Percentiles rank a stretch among this genome's conserved stretches.
These are phyloP conservation scores for Stevia rebaudiana DNA, from an alignment of 140 eudicot genomes.

Conservation along the genomic window DNA sequence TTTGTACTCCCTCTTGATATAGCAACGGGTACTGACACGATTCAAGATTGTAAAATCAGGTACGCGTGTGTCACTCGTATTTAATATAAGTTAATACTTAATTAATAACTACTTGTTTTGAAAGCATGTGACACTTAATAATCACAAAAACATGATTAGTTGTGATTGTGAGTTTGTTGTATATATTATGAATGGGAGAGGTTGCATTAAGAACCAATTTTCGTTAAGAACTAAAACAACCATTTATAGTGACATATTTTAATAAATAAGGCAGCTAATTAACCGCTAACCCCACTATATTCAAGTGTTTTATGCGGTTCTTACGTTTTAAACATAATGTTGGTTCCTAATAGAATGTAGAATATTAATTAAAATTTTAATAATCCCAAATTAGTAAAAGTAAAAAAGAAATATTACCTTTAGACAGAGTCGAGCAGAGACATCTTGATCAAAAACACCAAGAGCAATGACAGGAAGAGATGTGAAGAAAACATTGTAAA, in stretches of 20 bases:
- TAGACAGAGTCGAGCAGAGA: slow-evolving; percentile 83
- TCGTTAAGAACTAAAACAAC: too few relatives aligned
- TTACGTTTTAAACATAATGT: too few relatives aligned
- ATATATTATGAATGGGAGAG: neutral
- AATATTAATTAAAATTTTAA: too few relatives aligned
- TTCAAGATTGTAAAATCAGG: neutral
- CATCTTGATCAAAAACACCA: slow-evolving; percentile 97
- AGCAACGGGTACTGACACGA: slow-evolving; percentile 54
- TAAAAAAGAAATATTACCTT: slow-evolving; percentile 42
- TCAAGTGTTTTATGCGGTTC: too few relatives aligned
- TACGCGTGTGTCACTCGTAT: neutral
- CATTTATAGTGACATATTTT: too few relatives aligned
- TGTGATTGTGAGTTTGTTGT: neutral
- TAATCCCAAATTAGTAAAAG: too few relatives aligned
- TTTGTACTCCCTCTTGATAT: slow-evolving; percentile 74
- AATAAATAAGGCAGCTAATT: too few relatives aligned
- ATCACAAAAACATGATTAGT: neutral
- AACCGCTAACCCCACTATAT: too few relatives aligned
- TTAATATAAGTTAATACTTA: neutral
- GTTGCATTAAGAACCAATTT: too few relatives aligned
- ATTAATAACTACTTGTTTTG: neutral
- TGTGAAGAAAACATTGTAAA: slow-evolving; percentile 94
- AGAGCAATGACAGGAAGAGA: slow-evolving; percentile 99
- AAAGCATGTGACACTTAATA: neutral
- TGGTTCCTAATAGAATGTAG: too few relatives aligned